Evolutionary conservation across 129 eudicot species (phyloP), one percentile per base, ranked within the genome.

Genomic region (Ambrosia artemisiifolia): DNA sequence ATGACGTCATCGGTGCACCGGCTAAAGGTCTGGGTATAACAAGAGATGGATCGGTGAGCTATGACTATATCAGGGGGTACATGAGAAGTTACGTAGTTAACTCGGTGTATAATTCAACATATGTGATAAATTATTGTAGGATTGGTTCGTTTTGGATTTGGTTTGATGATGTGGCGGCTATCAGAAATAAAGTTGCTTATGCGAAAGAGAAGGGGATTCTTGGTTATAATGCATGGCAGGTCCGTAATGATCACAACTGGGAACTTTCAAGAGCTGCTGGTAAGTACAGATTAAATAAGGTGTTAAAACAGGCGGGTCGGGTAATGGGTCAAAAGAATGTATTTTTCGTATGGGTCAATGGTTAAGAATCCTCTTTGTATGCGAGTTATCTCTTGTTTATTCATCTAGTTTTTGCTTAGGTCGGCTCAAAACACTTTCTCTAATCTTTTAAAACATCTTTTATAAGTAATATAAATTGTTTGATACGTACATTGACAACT

Each of bases 161-260:
- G 7, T 90, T 74, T 38, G 96, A 90, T 78, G 96, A 76, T 55
- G 42, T 40, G 4, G 74, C 78, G 51, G 61, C 81, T 11, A 73
- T 90, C 3, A 43, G 74, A 4, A 61, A 78, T 2, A 90, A 90
- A 84, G 88, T 90, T 75, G 53, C 64, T 4, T 90, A 77, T 73
- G 93, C 88, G 1, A 87, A 71, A 73, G 40, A 64, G 11, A 80
- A 34, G 16, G 81, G 83, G 13, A 75, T 90, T 75, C 85, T 82
- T 42, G 96, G 96, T 56, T 87, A 84, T 78, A 84, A 69, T 57
- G 88, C 79, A 32, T 86, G 92, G 91, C 85, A 84, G 67, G 79
- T 86, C 64, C 78, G 74, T 9, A 75, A 19, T 17, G 96, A 89
- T 40, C 12, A 74, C 61, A 78, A 83, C 40, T 88, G 88, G 92